Evolutionary conservation across 1,284 basidiomycete species (phyloP), one percentile per base, ranked within the genome.

Genomic region (Cronartium quercuum): DNA sequence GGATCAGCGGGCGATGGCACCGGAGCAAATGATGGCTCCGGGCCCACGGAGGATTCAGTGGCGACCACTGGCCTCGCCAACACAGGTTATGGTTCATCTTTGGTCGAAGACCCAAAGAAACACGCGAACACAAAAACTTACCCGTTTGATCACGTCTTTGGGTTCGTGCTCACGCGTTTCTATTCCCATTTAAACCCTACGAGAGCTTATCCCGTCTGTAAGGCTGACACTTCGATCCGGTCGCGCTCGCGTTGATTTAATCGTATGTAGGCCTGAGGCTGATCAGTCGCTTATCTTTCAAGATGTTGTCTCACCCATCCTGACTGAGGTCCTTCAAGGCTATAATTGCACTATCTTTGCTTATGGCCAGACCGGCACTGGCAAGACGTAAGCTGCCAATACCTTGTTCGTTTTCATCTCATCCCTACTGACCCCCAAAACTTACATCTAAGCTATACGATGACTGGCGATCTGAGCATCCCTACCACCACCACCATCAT

Each of bases 261-360:
- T 38, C 38, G 40, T 13, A 40, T 97, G 96, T 83, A 95, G 96
- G 1, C 93, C 94, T 29, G 94, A 98, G 81, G 95, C 95, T 9
- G 94, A 97, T 81, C 96, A 99, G 81, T 88, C 91, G 40, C 88
- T 94, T 86, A 87, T 99, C 35, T 98, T 96, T 82, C 87, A 91
- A 77, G 91, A 97, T 76, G 94, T 98, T 44, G 95, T 96, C 44
- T 87, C 87, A 76, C 92, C 91, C 0, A 91, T 98, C 86, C 85
- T 99, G 63, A 89, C 93, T 64, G 92, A 99, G 82, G 94, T 98
- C 47, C 83, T 98, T 65, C 85, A 88, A 80, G 96, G 96, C 3
- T 99, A 97, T 84, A 98, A 98, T 80, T 98, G 96, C 81, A 98
- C 96, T 0, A 85, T 98, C 42, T 98, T 98, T 83, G 95, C 95